These are phyloP conservation scores for Geotrichum ghanense DNA, from an alignment of 805 yeast genomes.

Conservation along the genomic window DNA sequence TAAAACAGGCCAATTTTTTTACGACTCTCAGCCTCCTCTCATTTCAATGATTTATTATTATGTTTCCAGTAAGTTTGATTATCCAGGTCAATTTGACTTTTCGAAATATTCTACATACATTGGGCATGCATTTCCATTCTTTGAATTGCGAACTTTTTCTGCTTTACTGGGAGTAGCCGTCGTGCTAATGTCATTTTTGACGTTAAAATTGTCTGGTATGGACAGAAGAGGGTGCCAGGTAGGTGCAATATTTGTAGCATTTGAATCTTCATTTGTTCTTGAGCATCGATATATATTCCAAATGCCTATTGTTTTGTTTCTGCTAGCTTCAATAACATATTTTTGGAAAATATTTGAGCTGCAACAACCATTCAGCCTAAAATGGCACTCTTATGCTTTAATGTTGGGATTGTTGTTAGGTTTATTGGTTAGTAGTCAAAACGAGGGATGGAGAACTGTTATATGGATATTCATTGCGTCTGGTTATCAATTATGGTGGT, in stretches of 20 bases:
- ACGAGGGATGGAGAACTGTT: slow-evolving; percentile 43
- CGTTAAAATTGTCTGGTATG: slow-evolving; percentile 36
- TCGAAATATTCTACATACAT: slow-evolving; percentile 1
- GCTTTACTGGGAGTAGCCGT: slow-evolving; percentile 34
- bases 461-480: slow-evolving; percentile 36
- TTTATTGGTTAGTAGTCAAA: slow-evolving; percentile 37
- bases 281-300: slow-evolving; percentile 32
- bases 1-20: slow-evolving; percentile 36
- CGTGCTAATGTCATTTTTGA: slow-evolving; percentile 34
- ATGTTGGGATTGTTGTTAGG: slow-evolving; percentile 33
- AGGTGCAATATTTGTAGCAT: slow-evolving; percentile 32
- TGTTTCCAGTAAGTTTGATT: slow-evolving; percentile 30
- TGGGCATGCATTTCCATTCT: slow-evolving; percentile 24
- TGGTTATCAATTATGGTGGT: slow-evolving; percentile 38
- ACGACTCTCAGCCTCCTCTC: slow-evolving; percentile 49
- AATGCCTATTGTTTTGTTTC: slow-evolving; percentile 21
- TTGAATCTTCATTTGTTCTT: slow-evolving; percentile 43
- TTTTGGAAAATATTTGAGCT: slow-evolving; percentile 31
- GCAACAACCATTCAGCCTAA: slow-evolving; percentile 25
- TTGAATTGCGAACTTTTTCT: slow-evolving; percentile 35
- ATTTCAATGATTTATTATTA: slow-evolving; percentile 34
- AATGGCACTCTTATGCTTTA: slow-evolving; percentile 35
- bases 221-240: slow-evolving; percentile 31
- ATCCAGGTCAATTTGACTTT: slow-evolving; percentile 26
- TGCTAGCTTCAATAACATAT: slow-evolving; percentile 28